Conservation (phyloP, 2,329 filamentous ascomycete genomes). For the Alternaria viburni region DNA sequence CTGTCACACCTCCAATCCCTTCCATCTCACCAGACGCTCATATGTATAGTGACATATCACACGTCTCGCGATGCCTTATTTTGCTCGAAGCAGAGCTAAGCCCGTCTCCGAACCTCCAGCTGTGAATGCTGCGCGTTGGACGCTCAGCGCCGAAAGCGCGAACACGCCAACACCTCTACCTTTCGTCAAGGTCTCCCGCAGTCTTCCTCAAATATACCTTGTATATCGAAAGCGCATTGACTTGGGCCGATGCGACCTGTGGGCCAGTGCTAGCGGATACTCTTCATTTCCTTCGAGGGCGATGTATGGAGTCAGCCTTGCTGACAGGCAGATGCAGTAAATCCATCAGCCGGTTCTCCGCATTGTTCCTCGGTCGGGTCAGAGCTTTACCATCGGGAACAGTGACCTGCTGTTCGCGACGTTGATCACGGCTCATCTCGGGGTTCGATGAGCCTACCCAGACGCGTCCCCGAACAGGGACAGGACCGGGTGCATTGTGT, state of each 20-base stretch:
- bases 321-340: neutral
- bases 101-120: neutral
- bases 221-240: neutral
- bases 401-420: neutral
- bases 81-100: neutral
- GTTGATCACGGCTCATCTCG: neutral
- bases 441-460: neutral
- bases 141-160: neutral
- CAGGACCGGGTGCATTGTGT: neutral
- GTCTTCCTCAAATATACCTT: neutral
- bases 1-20: neutral
- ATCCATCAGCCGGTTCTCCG: neutral
- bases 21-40: neutral
- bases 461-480: neutral
- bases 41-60: neutral
- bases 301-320: neutral
- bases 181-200: neutral
- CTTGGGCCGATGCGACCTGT: neutral
- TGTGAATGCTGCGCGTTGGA: accelerated
- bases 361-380: neutral
- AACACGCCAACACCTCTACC: neutral
- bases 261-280: neutral
- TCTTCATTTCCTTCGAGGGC: neutral
- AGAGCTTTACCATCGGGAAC: neutral
- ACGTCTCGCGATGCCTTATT: accelerated